Conservation (phyloP, 1,284 basidiomycete species). For the Lignosus rhinocerotis region DNA sequence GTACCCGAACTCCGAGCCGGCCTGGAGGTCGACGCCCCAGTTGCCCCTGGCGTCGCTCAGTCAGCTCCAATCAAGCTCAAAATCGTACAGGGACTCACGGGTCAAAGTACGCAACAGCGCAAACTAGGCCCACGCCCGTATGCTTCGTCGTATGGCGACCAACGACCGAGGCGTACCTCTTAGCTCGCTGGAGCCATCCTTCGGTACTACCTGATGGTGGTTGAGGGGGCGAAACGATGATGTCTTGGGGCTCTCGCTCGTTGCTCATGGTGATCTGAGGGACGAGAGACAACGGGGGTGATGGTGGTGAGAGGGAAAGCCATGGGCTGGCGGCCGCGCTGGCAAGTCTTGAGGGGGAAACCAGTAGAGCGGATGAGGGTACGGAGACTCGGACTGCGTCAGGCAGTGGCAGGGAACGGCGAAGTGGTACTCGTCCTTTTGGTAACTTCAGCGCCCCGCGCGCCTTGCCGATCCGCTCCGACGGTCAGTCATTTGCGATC, state of each 20-base stretch:
- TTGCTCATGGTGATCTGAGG: constrained; percentile 5
- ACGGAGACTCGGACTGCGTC: constrained; percentile 1
- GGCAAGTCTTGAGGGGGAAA: constrained; percentile 10
- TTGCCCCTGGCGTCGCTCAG: constrained; percentile 50
- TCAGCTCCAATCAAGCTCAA: not conserved
- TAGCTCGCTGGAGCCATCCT: constrained; percentile 1
- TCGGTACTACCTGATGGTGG: not conserved
- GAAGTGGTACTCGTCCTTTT: constrained; percentile 18
- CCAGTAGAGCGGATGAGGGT: constrained; percentile 21
- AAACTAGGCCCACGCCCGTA: constrained; percentile 50
- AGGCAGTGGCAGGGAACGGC: constrained; percentile 19
- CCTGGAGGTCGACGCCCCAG: constrained; percentile 76
- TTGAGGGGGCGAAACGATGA: not conserved
- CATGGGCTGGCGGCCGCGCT: constrained; percentile 9
- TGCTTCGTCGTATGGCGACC: constrained; percentile 45
- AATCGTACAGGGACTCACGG: constrained; percentile 39
- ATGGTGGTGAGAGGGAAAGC: constrained; percentile 4
- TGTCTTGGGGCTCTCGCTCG: not conserved
- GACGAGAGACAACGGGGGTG: constrained; percentile 1
- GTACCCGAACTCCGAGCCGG: constrained; percentile 80
- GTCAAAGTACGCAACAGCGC: constrained; percentile 57
- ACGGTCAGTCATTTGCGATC: not conserved
- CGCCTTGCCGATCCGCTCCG: constrained; percentile 16
- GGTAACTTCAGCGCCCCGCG: constrained; percentile 13
- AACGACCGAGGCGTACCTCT: constrained; percentile 20